Evolutionary conservation across 441 rosid species (phyloP).

Genomic region (Euphorbia schlechtendalii): DNA sequence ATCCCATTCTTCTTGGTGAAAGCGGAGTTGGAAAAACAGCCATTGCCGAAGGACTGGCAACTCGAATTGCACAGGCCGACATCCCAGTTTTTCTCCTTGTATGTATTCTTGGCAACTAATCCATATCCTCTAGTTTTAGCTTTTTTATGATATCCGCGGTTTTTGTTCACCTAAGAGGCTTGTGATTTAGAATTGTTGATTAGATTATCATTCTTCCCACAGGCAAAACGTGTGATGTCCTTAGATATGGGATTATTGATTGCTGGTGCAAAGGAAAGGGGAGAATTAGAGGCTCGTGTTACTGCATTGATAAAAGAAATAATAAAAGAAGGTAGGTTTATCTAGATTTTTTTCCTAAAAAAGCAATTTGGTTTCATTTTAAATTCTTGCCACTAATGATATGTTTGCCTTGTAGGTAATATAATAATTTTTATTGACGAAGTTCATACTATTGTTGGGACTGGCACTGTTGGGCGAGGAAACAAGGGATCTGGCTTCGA

Average conservation of each 20-base stretch:
- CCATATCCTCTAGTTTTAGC: constrained; percentile 3
- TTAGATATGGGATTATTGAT: constrained; percentile 96
- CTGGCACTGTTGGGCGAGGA: constrained; percentile 91
- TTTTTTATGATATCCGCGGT: constrained; percentile 11
- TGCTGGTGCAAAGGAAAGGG: constrained; percentile 97
- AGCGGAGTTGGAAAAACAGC: constrained; percentile 99
- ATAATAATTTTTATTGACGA: constrained; percentile 91
- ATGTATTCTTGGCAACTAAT: constrained; percentile 19
- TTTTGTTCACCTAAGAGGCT: not conserved
- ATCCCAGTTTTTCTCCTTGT: constrained; percentile 92
- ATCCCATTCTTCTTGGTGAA: constrained; percentile 98
- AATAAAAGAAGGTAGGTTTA: constrained; percentile 78
- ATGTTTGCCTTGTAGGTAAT: constrained; percentile 52
- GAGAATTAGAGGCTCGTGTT: constrained; percentile 95
- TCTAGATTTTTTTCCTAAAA: constrained; percentile 31
- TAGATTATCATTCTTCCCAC: constrained; percentile 24
- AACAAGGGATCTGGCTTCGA: constrained; percentile 90
- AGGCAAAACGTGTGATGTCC: constrained; percentile 62
- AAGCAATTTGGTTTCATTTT: not conserved
- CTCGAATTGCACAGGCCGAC: constrained; percentile 80
- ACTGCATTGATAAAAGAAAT: constrained; percentile 75
- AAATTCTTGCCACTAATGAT: constrained; percentile 21
- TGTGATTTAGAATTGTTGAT: constrained; percentile 16
- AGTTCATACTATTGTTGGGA: constrained; percentile 93
- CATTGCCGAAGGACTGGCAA: constrained; percentile 93